Evolutionary conservation across 169 alveolate species (phyloP), one percentile per base, ranked within the genome.

Genomic region (Plasmodium ovale): DNA sequence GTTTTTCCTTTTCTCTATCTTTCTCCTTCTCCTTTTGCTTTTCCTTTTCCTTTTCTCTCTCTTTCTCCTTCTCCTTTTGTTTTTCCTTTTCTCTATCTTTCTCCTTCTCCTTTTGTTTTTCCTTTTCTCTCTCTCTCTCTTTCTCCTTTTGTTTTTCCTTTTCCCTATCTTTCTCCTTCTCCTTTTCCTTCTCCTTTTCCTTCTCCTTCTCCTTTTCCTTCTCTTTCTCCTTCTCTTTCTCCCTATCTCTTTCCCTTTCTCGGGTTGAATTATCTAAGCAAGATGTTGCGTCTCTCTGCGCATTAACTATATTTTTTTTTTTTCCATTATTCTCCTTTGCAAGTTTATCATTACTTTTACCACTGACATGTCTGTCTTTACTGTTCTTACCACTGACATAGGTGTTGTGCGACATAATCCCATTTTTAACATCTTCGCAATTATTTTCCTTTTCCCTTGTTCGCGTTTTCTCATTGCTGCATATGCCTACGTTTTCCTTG

Each of bases 41-140:
- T 69, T 69, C 47, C 47, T 29, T n/a, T 69, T 31, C 4, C 42
- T n/a, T n/a, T 54, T 29, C 31, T 56, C 51, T 44, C 54, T 6
- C 6, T 19, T 23, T 5, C 0, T 35, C 39, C 42, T 42, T 72
- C 39, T 33, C 9, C 16, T 51, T n/a, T 56, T n/a, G n/a, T 54
- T 19, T 14, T 53, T 60, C 7, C 42, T 21, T 59, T 37, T 27
- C 21, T 21, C n/a, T 19, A 19, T 29, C 54, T 6, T 9, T 37
- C 4, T 37, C 29, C 10, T 35, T 33, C 31, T n/a, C 31, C 37
- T 3, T 19, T 31, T 58, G 21, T 12, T 23, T 27, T 16, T 33
- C 31, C 29, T 5, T 58, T 10, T 51, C 71, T 58, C 33, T 35
- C 29, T 12, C 35, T 53, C 31, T 19, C 23, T 7, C 54, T 3